phyloP scores from a whole-genome alignment of 129 eudicot genomes.

The Helianthus tuberosus region DNA sequence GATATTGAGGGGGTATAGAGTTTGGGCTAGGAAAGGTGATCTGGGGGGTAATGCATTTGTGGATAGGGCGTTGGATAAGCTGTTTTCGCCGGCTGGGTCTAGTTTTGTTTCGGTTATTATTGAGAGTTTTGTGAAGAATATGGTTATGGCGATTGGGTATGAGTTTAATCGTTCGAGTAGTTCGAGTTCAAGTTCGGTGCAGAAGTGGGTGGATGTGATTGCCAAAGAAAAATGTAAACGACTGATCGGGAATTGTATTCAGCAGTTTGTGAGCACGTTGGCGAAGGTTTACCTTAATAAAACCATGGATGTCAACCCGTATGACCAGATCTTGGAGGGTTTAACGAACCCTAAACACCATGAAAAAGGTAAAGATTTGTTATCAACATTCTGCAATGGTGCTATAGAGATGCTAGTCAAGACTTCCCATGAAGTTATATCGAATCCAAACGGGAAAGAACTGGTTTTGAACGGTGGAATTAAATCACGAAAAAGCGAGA shows the following conservation, averaged over 20 bases:
- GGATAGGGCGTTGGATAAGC: slow-evolving; percentile 65
- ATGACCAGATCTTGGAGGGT: slow-evolving; percentile 69
- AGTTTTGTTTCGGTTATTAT: slow-evolving; percentile 84
- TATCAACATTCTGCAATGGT: slow-evolving; percentile 58
- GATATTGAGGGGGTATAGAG: slow-evolving; percentile 51
- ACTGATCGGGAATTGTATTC: slow-evolving; percentile 66
- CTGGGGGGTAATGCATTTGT: slow-evolving; percentile 39
- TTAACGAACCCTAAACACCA: slow-evolving; percentile 92
- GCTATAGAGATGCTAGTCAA: slow-evolving; percentile 72
- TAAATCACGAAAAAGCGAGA: slow-evolving; percentile 30
- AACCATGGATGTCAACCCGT: slow-evolving; percentile 81
- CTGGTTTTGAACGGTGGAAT: slow-evolving; percentile 25
- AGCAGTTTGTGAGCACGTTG: slow-evolving; percentile 76
- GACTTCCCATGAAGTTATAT: slow-evolving; percentile 73
- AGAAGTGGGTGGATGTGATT: slow-evolving; percentile 59
- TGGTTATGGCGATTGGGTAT: slow-evolving; percentile 54
- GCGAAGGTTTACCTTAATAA: slow-evolving; percentile 82
- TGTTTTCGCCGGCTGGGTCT: slow-evolving; percentile 76
- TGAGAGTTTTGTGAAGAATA: slow-evolving; percentile 78
- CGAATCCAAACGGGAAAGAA: slow-evolving; percentile 39
- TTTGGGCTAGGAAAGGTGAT: slow-evolving; percentile 34
- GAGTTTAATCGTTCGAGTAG: slow-evolving; percentile 9
- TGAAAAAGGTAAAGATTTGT: slow-evolving; percentile 57
- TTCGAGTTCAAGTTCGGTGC: slow-evolving; percentile 22
- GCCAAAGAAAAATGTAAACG: slow-evolving; percentile 51